A percentile compares a stretch with the other conserved stretches of the same genome.
Evolutionary conservation across 495 filamentous ascomycete species (phyloP).

Genomic region (Penicillium antarcticum): DNA sequence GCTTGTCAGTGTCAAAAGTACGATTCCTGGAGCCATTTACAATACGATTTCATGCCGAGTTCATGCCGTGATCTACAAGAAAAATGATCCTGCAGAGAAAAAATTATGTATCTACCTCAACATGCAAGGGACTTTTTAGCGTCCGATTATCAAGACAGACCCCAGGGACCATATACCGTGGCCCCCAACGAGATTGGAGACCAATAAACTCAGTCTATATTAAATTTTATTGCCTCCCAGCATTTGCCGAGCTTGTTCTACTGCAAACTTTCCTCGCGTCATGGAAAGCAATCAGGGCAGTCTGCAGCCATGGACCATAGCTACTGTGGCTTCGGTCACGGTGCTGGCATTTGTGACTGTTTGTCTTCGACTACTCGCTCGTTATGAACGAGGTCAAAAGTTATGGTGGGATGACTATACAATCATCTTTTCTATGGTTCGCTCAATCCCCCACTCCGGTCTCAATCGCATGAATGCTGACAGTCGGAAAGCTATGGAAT

Average conservation of each 20-base stretch:
- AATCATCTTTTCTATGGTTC: slow-evolving; percentile 36
- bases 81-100: not conserved
- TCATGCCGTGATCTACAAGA: not conserved
- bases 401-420: slow-evolving; percentile 42
- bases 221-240: not conserved
- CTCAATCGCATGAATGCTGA: not conserved
- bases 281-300: slow-evolving; percentile 10
- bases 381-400: slow-evolving; percentile 25
- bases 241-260: not conserved
- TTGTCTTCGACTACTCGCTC: slow-evolving; percentile 29
- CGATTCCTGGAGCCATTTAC: not conserved
- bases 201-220: not conserved
- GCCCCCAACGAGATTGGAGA: not conserved
- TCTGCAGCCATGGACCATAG: slow-evolving; percentile 35
- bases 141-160: not conserved
- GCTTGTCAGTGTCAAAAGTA: not conserved
- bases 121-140: not conserved
- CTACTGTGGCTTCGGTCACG: slow-evolving; percentile 23
- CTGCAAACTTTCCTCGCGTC: not conserved
- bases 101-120: not conserved
- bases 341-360: slow-evolving; percentile 32
- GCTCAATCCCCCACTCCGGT: slow-evolving; percentile 1
- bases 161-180: not conserved
- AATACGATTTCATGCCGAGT: not conserved
- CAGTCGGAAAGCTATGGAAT: slow-evolving; percentile 23